These are phyloP conservation scores for Skeletonema menzelii DNA, from an alignment of 108 stramenopile genomes.

Conservation along the genomic window DNA sequence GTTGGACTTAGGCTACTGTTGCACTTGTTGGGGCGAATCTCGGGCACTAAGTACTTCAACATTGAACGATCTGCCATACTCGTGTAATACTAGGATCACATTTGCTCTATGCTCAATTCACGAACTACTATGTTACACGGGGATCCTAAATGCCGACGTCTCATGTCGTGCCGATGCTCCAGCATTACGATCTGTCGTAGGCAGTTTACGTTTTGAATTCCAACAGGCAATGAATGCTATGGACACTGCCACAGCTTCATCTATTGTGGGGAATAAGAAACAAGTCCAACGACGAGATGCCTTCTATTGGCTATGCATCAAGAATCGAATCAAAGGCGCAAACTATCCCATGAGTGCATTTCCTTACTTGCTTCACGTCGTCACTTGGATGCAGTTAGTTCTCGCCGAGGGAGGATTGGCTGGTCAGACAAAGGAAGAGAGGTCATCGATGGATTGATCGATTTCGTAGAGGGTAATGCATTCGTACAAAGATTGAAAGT, in stretches of 20 bases:
- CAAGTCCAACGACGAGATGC: slow-evolving; percentile 62
- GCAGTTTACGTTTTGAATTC: slow-evolving; percentile 78
- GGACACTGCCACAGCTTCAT: slow-evolving; percentile 31
- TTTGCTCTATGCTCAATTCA: too few species aligned
- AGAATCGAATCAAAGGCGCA: slow-evolving; percentile 43
- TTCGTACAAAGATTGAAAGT: slow-evolving; percentile 57
- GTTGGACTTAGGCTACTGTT: too few species aligned
- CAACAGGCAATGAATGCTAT: slow-evolving; percentile 77
- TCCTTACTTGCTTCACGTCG: slow-evolving; percentile 72
- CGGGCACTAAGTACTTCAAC: too few species aligned
- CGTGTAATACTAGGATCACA: too few species aligned
- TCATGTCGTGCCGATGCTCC: slow-evolving; percentile 86
- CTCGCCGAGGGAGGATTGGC: slow-evolving; percentile 58
- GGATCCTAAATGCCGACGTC: too few species aligned
- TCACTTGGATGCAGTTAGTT: slow-evolving; percentile 58
- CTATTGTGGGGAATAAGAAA: slow-evolving; percentile 42
- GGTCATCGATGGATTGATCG: slow-evolving; percentile 54
- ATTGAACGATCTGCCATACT: too few species aligned
- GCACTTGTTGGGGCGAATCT: too few species aligned
- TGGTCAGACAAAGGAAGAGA: slow-evolving; percentile 56
- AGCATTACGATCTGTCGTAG: slow-evolving; percentile 76
- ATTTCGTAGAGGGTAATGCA: slow-evolving; percentile 49
- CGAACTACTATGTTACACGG: too few species aligned
- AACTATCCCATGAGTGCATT: slow-evolving; percentile 72
- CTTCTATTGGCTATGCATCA: slow-evolving; percentile 88